Evolutionary conservation across 2,329 filamentous ascomycete species (phyloP), one percentile per base, ranked within the genome.

Genomic region (Beauveria caledonica): DNA sequence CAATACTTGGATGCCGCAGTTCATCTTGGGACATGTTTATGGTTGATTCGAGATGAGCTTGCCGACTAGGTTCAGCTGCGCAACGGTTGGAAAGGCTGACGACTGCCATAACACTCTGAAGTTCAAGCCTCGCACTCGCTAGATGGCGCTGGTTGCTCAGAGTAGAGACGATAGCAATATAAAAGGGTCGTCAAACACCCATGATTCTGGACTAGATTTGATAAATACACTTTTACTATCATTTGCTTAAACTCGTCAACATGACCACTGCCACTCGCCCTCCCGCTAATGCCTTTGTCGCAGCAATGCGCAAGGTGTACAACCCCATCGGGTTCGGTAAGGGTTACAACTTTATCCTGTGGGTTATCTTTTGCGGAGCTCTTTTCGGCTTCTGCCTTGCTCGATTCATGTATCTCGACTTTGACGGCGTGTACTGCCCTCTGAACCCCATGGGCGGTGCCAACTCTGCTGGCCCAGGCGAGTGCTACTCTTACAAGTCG

Each of bases 341-440:
- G 19, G 65, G 65, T 53, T 65, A 66, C 62, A 66, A 66, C 46
- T 66, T 40, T 33, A 40, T 61, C 10, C 55, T 65, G 3, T 63
- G 53, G 48, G 57, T 76, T 62, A 69, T 33, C 78, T 76, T 78
- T 58, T 67, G 66, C 36, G 76, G 77, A 11, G 70, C 71, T 3
- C 67, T 81, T 1, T 62, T 79, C 9, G 74, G 73, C 17, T 82
- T 84, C 64, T 65, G 70, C 5, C 71, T 83, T 17, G 72, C 78
- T 1, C 76, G 79, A 10, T 64, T 81, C 3, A 67, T 68, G 51
- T 83, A 78, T 65, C 68, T 84, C 45, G 67, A 79, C 66, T 75
- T 81, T 65, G 69, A 72, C 52, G 71, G 70, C n/a, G 62, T 63
- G 9, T 71, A 70, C 49, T 74, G 68, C 62, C 63, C 64, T 13